Percentiles rank a stretch among this genome's conserved stretches.
phyloP scores from a whole-genome alignment of 345 rosid genomes.

The Dipteronia dyeriana region DNA sequence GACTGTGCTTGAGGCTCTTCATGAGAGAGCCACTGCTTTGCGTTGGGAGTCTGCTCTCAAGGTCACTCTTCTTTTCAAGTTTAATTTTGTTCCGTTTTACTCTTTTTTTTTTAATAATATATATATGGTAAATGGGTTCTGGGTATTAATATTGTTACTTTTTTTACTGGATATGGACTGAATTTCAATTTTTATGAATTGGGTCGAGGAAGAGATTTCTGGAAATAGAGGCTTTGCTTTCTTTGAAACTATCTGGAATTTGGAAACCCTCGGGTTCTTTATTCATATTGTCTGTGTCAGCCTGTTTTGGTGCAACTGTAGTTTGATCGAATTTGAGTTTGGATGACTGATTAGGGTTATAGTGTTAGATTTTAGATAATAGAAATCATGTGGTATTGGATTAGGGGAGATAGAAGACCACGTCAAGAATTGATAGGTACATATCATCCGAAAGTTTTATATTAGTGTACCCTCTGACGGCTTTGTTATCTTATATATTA shows the following conservation, averaged over 20 bases:
- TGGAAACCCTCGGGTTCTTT: too few species aligned
- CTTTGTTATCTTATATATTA: slow-evolving; percentile 11
- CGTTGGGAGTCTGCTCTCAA: slow-evolving; percentile 95
- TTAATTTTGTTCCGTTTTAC: neutral
- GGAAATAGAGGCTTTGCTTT: neutral
- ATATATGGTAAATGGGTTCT: neutral
- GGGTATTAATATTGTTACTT: neutral
- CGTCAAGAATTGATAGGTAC: neutral
- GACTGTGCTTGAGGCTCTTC: slow-evolving; percentile 87
- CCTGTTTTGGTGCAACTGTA: neutral
- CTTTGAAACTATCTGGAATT: neutral
- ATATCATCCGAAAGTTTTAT: neutral
- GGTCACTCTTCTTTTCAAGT: slow-evolving; percentile 27
- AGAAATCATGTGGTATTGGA: neutral
- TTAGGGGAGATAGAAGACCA: neutral
- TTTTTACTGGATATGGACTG: neutral
- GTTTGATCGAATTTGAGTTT: slow-evolving; percentile 5
- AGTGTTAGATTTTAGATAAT: neutral
- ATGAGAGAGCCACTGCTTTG: slow-evolving; percentile 76
- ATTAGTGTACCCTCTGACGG: neutral
- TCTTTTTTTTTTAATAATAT: too few species aligned
- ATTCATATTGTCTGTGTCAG: too few species aligned
- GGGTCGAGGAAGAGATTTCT: neutral
- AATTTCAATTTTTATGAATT: neutral
- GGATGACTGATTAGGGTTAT: neutral